A percentile compares a stretch with the other conserved stretches of the same genome.
Evolutionary conservation across 169 alveolate genomes (phyloP).

Genomic region (Cryptosporidium xiaoi): DNA sequence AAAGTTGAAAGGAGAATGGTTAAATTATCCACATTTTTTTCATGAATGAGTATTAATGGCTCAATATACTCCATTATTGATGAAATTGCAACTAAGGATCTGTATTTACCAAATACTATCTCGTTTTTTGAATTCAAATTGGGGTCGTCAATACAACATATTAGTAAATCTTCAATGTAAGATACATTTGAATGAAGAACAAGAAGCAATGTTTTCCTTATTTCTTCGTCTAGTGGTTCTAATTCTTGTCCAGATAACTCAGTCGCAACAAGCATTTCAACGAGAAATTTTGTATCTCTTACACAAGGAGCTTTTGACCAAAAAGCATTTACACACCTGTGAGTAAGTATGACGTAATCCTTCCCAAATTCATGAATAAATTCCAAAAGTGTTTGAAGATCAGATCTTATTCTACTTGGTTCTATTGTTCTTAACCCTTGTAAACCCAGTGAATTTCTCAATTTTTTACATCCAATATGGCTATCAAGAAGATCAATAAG

Average conservation of each 20-base stretch:
- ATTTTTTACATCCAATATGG: conserved; percentile 12
- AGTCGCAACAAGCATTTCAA: conserved; percentile 40
- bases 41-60: conserved; percentile 49
- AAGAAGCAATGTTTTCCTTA: conserved; percentile 33
- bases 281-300: conserved; percentile 53
- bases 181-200: conserved; percentile 69
- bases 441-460: conserved; percentile 20
- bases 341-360: conserved; percentile 38
- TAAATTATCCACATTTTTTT: conserved; percentile 28
- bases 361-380: conserved; percentile 71
- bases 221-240: conserved; percentile 24
- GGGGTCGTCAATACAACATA: not conserved
- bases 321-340: conserved; percentile 66
- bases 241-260: conserved; percentile 22
- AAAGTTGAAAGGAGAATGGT: conserved; percentile 47
- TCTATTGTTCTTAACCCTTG: conserved; percentile 25
- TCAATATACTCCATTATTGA: conserved; percentile 52
- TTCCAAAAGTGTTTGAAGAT: conserved; percentile 54
- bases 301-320: conserved; percentile 71
- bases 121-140: conserved; percentile 1
- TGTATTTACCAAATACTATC: not conserved
- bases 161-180: conserved; percentile 22
- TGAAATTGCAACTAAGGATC: conserved; percentile 38
- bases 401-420: conserved; percentile 34
- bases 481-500: conserved; percentile 17